Evolutionary conservation across 495 filamentous ascomycete species (phyloP).

Genomic region (Talaromyces trachyspermus): DNA sequence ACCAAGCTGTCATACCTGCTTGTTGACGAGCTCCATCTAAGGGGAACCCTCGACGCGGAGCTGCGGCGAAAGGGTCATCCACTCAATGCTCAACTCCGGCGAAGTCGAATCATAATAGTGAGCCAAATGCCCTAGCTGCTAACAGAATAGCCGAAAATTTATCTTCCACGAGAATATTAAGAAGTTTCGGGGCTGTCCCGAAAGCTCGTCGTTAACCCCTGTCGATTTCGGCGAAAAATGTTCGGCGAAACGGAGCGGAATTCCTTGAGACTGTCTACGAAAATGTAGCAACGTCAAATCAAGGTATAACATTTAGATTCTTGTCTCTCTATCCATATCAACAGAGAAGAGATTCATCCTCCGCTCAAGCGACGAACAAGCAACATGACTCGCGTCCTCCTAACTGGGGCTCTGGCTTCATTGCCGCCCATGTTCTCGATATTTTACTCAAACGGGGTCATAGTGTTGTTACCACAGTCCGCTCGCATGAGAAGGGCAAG

Average conservation of each 20-base stretch:
- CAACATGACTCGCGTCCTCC: constrained; percentile 19
- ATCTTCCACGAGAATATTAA: constrained; percentile 5
- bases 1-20: constrained; percentile 5
- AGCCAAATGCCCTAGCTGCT: constrained; percentile 6
- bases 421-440: constrained; percentile 75
- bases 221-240: constrained; percentile 4
- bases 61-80: constrained; percentile 6
- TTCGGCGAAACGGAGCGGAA: constrained; percentile 2
- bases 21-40: constrained; percentile 3
- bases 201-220: not conserved
- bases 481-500: constrained; percentile 69
- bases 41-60: constrained; percentile 3
- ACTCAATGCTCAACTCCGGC: constrained; percentile 5
- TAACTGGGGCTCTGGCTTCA: constrained; percentile 59
- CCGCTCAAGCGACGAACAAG: constrained; percentile 6
- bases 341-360: constrained; percentile 3
- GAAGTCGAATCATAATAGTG: constrained; percentile 7
- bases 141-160: constrained; percentile 5
- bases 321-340: constrained; percentile 5
- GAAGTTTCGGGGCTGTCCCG: constrained; percentile 3
- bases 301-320: constrained; percentile 3
- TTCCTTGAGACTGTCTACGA: constrained; percentile 6
- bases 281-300: constrained; percentile 1
- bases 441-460: constrained; percentile 56
- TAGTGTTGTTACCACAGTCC: constrained; percentile 76